These are phyloP conservation scores for Lumnitzera racemosa DNA, from an alignment of 345 rosid genomes.

Conservation along the genomic window DNA sequence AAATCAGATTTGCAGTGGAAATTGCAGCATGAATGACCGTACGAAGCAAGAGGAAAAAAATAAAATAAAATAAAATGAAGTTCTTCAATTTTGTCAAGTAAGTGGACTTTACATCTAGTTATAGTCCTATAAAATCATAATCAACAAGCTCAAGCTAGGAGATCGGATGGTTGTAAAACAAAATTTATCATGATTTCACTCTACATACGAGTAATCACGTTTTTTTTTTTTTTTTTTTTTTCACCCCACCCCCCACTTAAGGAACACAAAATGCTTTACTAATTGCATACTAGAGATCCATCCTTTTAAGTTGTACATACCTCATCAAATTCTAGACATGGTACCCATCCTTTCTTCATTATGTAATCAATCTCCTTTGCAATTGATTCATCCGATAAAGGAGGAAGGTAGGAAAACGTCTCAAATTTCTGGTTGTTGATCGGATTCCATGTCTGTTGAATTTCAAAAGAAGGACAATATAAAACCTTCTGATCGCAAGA, in stretches of 20 bases:
- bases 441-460: conserved; percentile 57
- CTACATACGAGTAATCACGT: no score
- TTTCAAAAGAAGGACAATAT: background rate
- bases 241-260: no score
- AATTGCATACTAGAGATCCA: background rate
- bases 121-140: no score
- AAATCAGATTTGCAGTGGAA: no score
- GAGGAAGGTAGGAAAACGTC: conserved; percentile 48
- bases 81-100: no score
- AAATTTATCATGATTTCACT: no score
- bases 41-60: background rate
- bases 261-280: no score
- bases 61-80: background rate
- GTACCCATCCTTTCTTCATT: conserved; percentile 60
- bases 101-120: no score
- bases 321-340: conserved; percentile 69
- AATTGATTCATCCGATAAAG: conserved; percentile 34
- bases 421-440: conserved; percentile 49
- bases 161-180: no score
- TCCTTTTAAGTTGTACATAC: conserved; percentile 13
- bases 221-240: no score
- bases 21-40: background rate
- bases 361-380: conserved; percentile 59
- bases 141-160: no score
- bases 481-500: background rate